A percentile compares a stretch with the other conserved stretches of the same genome.
phyloP scores from a whole-genome alignment of 2,329 filamentous ascomycete species.

The Paracamarosporium sp. region DNA sequence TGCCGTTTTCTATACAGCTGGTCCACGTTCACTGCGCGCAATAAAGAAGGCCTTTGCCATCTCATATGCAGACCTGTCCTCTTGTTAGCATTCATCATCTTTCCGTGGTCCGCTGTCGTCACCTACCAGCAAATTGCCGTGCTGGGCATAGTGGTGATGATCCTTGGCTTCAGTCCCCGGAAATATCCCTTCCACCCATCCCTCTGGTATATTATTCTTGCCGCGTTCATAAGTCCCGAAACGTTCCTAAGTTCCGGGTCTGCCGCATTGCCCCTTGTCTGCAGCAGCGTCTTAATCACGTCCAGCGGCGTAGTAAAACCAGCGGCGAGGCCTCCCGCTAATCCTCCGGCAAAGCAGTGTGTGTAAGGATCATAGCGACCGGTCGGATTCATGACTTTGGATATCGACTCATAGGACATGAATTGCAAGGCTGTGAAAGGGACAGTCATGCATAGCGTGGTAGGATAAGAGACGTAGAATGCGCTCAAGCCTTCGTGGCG shows the following conservation, averaged over 20 bases:
- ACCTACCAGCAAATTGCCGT: conserved; percentile 98
- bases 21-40: conserved; percentile 36
- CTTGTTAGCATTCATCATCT: conserved; percentile 14
- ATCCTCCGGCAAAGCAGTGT: conserved; percentile 89
- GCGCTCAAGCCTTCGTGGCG: conserved; percentile 84
- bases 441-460: conserved; percentile 97
- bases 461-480: conserved; percentile 98
- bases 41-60: conserved; percentile 74
- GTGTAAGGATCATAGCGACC: conserved; percentile 90
- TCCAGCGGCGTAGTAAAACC: conserved; percentile 95
- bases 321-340: conserved; percentile 92
- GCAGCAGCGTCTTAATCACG: conserved; percentile 96
- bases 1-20: conserved; percentile 3
- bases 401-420: conserved; percentile 96
- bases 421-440: conserved; percentile 98
- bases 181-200: conserved; percentile 90
- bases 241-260: conserved; percentile 85
- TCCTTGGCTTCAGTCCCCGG: conserved; percentile 86
- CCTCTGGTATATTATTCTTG: conserved; percentile 79
- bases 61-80: conserved; percentile 68
- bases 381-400: conserved; percentile 86
- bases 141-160: conserved; percentile 97
- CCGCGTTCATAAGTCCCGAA: conserved; percentile 81
- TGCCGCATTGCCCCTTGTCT: conserved; percentile 84
- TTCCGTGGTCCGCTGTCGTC: not conserved